These are phyloP conservation scores for Nicotiana noctiflora DNA, from an alignment of 257 asterid genomes.

Conservation along the genomic window DNA sequence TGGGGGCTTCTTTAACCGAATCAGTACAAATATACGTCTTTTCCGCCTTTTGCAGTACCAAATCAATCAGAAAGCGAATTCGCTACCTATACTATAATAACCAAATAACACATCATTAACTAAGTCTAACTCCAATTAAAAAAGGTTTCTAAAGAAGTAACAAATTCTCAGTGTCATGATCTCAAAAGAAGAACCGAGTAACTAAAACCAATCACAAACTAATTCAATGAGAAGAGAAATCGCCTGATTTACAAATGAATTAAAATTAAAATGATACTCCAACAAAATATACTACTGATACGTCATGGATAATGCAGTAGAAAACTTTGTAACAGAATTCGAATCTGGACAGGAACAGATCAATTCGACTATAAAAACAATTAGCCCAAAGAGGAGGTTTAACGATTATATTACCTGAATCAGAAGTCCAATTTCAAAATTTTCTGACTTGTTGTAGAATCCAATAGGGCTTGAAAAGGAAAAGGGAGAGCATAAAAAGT, in stretches of 20 bases:
- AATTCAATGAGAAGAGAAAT: neutral
- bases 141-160: neutral
- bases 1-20: neutral
- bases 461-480: neutral
- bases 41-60: neutral
- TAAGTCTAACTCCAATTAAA: neutral
- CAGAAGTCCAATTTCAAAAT: neutral
- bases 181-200: neutral
- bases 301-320: conserved; percentile 4
- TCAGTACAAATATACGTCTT: neutral
- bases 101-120: neutral
- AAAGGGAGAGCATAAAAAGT: neutral
- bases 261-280: neutral
- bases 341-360: conserved; percentile 38
- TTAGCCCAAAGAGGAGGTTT: neutral
- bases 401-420: conserved; percentile 7
- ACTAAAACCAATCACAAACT: neutral
- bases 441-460: neutral
- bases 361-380: neutral
- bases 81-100: neutral
- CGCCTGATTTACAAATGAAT: neutral
- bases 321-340: conserved; percentile 10
- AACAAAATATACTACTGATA: neutral
- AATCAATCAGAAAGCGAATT: neutral
- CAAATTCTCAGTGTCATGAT: neutral